Evolutionary conservation across 768 basidiomycete species (phyloP), one percentile per base, ranked within the genome.

Genomic region (Tubosaeta sp.): DNA sequence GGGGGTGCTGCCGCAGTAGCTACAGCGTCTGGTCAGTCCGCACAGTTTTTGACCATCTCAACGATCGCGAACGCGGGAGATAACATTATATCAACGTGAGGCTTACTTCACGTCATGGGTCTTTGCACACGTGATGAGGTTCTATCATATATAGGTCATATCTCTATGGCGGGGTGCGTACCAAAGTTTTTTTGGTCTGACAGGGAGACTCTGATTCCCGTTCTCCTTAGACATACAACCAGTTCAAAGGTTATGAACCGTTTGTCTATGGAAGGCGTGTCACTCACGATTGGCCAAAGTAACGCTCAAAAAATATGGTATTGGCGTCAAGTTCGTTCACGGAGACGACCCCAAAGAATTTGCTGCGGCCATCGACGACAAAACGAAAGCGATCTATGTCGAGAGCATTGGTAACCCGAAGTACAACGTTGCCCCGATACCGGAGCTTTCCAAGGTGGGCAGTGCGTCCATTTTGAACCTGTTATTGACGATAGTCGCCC

Each of bases 381-480:
- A 75, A 6, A 85, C 84, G n/a, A 84, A 78, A 55, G 79, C 75
- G 0, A 70, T 84, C 19, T 83, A 68, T 59, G 73, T 83, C 7
- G 84, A 86, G 64, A 74, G 69, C 39, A 84, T 86, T 44, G 76
- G 82, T 2, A 85, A 85, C 61, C 83, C 84, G 0, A 78, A 78
- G 52, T 82, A 75, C 59, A 76, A 79, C 45, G 71, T 86, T 27
- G 68, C 75, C 1, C 73, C 76, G 18, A 73, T 87, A 25, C 70
- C 79, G 3, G 81, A 73, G 25, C 67, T 87, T 14, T 78, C 84
- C 6, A 78, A 80, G 70, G 74, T 78, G 35, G 6, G 49, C 25
- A n/a, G 18, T 12, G 2, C 18, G 6, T 30, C 6, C 12, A 1
- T 25, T 19, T 18, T 13, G 9, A 29, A n/a, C 2, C 44, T 10